Evolutionary conservation across 1,139 yeast species (phyloP), one percentile per base, ranked within the genome.

Genomic region (Sugiyamaella pinicola): DNA sequence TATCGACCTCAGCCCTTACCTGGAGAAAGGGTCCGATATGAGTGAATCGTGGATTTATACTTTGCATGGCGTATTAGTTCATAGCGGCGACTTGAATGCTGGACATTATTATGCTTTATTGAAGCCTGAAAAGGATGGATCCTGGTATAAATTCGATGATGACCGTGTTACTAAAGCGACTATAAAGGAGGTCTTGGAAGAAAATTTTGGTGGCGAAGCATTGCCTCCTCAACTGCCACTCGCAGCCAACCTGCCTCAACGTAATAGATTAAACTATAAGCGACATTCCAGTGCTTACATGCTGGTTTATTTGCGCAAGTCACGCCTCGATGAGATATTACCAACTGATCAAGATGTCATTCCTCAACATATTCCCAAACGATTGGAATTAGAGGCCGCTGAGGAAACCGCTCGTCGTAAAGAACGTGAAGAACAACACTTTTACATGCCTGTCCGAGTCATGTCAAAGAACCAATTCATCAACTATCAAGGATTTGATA

Each of bases 41-140:
- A 67, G 74, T 31, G 84, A 83, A 58, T 79, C 88, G 52, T 86
- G 93, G 83, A 82, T 76, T 40, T 93, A 93, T 68, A 83, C 83
- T 54, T 73, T 93, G 42, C 97, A 93, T 67, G 97, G 96, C 8
- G 99, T 95, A 1, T 75, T 93, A 55, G 98, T 93, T 5, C 99
- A 93, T 67, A 87, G 91, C 50, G 99, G 99, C 57, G 96, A 91
- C 65, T 85, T 93, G 52, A 87, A 96, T 19, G 88, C 93, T 51
- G 99, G 99, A 21, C 99, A 93, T 67, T 93, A 93, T 69, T 93
- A 93, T 67, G 95, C 99, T 0, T 79, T 93, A 82, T 84, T 95
- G 53, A 90, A 85, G 67, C 98, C 99, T 1, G 78, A 78, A 34
- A 74, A 80, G 8, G 79, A 80, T 40, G 82, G 84, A 53, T 74